phyloP scores from a whole-genome alignment of 73 alveolate species.

The Paramecium sexaurelia region DNA sequence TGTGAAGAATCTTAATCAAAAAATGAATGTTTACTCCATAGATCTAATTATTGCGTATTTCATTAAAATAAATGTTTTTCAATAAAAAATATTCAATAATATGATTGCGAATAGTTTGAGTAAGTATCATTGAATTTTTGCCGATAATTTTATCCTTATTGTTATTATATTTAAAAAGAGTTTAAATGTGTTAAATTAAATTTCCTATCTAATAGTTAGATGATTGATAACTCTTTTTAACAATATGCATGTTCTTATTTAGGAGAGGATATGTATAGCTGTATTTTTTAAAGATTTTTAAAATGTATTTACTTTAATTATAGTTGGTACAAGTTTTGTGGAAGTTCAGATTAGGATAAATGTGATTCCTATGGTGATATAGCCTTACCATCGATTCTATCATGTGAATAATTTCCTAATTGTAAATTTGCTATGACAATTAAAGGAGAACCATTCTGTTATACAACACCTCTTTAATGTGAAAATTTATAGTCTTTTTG shows the following conservation, averaged over 20 bases:
- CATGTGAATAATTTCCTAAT: not conserved
- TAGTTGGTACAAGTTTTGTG: not conserved
- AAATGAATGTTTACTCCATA: not conserved
- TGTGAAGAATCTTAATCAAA: not conserved
- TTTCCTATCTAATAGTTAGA: not conserved
- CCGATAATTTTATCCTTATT: not conserved
- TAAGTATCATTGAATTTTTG: not conserved
- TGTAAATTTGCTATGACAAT: not conserved
- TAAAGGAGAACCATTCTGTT: not conserved
- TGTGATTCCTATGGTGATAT: not conserved
- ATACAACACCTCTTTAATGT: not conserved
- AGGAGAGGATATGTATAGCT: not conserved
- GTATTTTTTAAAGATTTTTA: not conserved
- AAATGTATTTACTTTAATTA: not conserved
- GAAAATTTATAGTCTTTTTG: not conserved
- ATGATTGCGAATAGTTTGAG: not conserved
- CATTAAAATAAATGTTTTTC: not conserved
- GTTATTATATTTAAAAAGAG: not conserved
- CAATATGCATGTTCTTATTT: not conserved
- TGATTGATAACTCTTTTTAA: not conserved
- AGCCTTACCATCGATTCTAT: not conserved
- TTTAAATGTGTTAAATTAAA: not conserved
- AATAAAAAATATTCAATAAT: not conserved
- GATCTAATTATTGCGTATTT: not conserved
- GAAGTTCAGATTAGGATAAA: not conserved